Evolutionary conservation across 177 flowering plant genomes (phyloP), one percentile per base, ranked within the genome.

Genomic region (Telopea speciosissima): DNA sequence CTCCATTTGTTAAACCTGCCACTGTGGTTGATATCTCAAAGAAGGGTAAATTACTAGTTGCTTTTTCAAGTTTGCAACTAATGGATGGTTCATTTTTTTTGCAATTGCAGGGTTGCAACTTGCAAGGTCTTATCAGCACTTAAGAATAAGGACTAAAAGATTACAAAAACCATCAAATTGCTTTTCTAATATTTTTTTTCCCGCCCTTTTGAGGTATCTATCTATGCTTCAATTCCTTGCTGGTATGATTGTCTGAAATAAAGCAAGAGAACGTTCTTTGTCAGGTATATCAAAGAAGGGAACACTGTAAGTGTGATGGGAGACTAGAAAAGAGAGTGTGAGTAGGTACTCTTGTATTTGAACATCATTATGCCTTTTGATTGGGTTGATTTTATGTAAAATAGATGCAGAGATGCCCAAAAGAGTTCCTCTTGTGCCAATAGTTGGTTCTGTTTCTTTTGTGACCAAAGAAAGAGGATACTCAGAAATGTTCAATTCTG

Each of bases 211-310:
- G 9, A 36, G 40, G 40, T 36, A 36, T 36, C n/a, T n/a, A n/a
- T n/a, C 63, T 61, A 61, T 61, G 63, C 28, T 61, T n/a, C n/a
- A n/a, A n/a, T n/a, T 8, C 24, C 26, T 61, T 14, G 24, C 14
- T 61, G 14, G 26, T 22, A 22, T 23, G 26, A 61, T 11, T 14
- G 58, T 31, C 12, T 13, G 16, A 68, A 21, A 25, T 12, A 58
- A 58, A 58, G 17, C 25, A 42, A 23, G 23, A 49, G 59, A 28
- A 68, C 59, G 21, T 71, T 13, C 49, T 16, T 28, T 77, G 7
- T 66, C 90, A 94, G 99, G 77, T 90, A 85, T 76, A 86, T 94
- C 45, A 90, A 92, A 78, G 97, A 92, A 79, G 99, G 98, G 63
- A 92, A 86, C 79, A 92, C 40, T 36, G 40, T 36, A 13, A 90